Evolutionary conservation across 805 yeast species (phyloP).

Genomic region (Wickerhamomyces alni): DNA sequence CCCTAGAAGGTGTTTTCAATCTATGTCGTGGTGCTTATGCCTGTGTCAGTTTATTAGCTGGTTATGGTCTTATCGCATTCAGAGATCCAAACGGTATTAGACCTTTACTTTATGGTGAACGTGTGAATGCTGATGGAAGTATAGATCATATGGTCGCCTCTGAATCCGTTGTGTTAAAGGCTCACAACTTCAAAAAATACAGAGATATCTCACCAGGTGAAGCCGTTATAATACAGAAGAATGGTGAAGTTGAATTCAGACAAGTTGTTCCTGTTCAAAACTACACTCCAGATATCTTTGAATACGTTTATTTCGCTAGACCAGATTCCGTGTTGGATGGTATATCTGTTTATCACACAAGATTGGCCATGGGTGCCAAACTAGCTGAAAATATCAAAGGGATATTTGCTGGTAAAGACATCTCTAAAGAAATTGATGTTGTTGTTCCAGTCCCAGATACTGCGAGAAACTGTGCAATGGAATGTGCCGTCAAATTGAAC

Average conservation of each 20-base stretch:
- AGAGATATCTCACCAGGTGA: constrained; percentile 92
- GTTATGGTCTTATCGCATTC: constrained; percentile 92
- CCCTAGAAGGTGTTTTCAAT: constrained; percentile 75
- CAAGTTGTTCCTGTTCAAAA: constrained; percentile 76
- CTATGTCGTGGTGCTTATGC: constrained; percentile 96
- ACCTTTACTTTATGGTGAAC: constrained; percentile 83
- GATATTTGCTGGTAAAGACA: constrained; percentile 39
- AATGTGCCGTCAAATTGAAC: constrained; percentile 77
- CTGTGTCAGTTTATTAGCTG: constrained; percentile 91
- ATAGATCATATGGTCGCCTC: constrained; percentile 92
- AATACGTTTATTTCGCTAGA: constrained; percentile 96
- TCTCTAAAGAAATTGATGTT: constrained; percentile 68
- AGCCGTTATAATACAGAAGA: constrained; percentile 89
- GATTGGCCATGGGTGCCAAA: constrained; percentile 90
- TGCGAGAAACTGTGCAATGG: constrained; percentile 90
- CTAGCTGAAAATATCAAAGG: constrained; percentile 65
- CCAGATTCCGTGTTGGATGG: constrained; percentile 97
- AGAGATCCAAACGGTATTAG: constrained; percentile 97
- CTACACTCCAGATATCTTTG: constrained; percentile 94
- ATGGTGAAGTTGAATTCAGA: constrained; percentile 67
- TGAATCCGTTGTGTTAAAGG: constrained; percentile 90
- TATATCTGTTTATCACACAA: constrained; percentile 88
- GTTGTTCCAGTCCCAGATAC: constrained; percentile 98
- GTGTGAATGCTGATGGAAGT: constrained; percentile 60
- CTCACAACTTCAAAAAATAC: constrained; percentile 77